Conservation (phyloP, 1,139 yeast species). For the Pichia sp. region DNA sequence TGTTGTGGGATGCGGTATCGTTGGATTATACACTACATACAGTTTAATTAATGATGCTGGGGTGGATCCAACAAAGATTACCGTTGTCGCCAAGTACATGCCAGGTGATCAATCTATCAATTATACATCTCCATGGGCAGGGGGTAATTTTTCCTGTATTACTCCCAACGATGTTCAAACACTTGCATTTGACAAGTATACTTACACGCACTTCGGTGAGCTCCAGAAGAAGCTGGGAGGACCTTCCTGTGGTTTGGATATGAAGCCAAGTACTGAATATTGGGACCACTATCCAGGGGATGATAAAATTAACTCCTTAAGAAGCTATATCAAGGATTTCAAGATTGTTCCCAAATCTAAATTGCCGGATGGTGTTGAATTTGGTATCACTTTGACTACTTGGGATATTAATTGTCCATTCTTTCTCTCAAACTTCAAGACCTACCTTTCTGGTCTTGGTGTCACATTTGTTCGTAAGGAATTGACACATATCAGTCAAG, state of each 20-base stretch:
- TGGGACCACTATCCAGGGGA: constrained; percentile 43
- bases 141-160: constrained; percentile 66
- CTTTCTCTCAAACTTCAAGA: constrained; percentile 40
- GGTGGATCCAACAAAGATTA: constrained; percentile 40
- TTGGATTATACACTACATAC: constrained; percentile 62
- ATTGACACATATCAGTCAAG: constrained; percentile 49
- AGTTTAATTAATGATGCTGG: constrained; percentile 39
- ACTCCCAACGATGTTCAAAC: constrained; percentile 51
- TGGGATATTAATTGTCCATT: constrained; percentile 67
- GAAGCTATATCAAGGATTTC: constrained; percentile 40
- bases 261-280: constrained; percentile 45
- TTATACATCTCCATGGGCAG: constrained; percentile 77
- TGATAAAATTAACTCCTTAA: constrained; percentile 38
- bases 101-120: constrained; percentile 70
- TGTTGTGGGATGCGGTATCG: constrained; percentile 46
- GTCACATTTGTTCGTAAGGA: constrained; percentile 40
- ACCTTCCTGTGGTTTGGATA: constrained; percentile 45
- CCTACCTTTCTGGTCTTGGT: constrained; percentile 38
- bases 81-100: constrained; percentile 52
- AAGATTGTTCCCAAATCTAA: constrained; percentile 28
- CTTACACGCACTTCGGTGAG: constrained; percentile 41
- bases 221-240: constrained; percentile 47
- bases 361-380: constrained; percentile 42
- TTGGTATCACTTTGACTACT: constrained; percentile 48
- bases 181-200: constrained; percentile 44